phyloP scores from a whole-genome alignment of 164 flowering plant species.

The Nymphaea thermarum region DNA sequence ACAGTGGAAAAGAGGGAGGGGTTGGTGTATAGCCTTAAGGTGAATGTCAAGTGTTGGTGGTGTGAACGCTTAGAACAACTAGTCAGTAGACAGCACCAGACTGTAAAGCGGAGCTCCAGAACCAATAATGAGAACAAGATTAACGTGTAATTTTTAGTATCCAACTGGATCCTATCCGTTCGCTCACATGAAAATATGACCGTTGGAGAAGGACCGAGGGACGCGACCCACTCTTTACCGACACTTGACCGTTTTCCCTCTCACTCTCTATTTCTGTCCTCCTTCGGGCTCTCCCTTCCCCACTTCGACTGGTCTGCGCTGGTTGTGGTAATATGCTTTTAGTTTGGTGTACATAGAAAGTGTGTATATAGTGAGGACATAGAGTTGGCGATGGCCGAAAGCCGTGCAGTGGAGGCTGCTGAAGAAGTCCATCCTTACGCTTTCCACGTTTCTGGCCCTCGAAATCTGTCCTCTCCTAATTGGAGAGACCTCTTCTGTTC shows the following conservation, averaged over 20 bases:
- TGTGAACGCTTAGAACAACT: no score
- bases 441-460: conserved; percentile 82
- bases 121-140: no score
- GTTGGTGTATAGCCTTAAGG: no score
- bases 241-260: neutral
- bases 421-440: conserved; percentile 53
- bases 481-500: conserved; percentile 81
- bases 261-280: conserved; percentile 9
- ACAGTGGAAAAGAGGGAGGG: no score
- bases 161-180: neutral
- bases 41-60: no score
- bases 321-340: neutral
- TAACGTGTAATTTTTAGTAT: no score
- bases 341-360: neutral
- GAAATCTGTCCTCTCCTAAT: conserved; percentile 63
- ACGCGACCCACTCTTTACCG: neutral
- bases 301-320: neutral
- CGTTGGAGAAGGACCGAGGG: neutral
- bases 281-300: conserved; percentile 3
- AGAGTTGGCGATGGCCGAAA: conserved; percentile 24
- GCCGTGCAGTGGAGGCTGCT: conserved; percentile 12
- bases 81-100: no score
- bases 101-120: no score
- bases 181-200: neutral
- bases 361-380: neutral